Evolutionary conservation across 441 rosid species (phyloP), one percentile per base, ranked within the genome.

Genomic region (Jatropha multifida): DNA sequence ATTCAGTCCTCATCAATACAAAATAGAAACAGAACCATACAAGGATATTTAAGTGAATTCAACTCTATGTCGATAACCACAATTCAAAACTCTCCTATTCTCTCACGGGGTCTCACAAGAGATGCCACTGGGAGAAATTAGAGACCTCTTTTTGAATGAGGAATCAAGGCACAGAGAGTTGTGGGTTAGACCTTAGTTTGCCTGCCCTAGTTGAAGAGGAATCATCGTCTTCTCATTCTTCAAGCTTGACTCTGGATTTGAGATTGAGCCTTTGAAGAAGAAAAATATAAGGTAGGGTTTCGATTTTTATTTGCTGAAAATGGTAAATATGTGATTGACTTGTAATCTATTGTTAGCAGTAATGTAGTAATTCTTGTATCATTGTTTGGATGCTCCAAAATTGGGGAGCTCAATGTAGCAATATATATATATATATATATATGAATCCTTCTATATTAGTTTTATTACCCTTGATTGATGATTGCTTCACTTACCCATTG

Each of bases 101-200:
- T 11, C 60, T 55, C 64, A 2, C 64, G 23, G 9, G 26, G 37
- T 60, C 65, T 63, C 66, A 94, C 76, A 94, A 82, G 88, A 90
- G 97, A 81, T 90, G 91, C 82, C 99, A 91, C 40, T 89, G 96
- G 94, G 98, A 91, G 83, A 88, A 68, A 75, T 82, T 71, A 10
- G 91, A 88, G 27, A 88, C 75, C 41, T 65, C 73, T 46, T 69
- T 74, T 32, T 41, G 46, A 58, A 65, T 56, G 37, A 56, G 37
- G 23, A 23, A 44, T 5, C 73, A 73, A 18, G 26, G 69, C 38
- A 76, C 55, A 62, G 73, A 71, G 40, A 58, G 10, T 75, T 78
- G 76, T 52, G 80, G 75, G 23, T 73, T 92, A 74, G 97, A 92
- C 86, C 84, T 94, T 71, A 94, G 91, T 81, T 67, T 86, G 49